Conservation (phyloP, 2,329 filamentous ascomycete species). For the Talaromyces sp. region DNA sequence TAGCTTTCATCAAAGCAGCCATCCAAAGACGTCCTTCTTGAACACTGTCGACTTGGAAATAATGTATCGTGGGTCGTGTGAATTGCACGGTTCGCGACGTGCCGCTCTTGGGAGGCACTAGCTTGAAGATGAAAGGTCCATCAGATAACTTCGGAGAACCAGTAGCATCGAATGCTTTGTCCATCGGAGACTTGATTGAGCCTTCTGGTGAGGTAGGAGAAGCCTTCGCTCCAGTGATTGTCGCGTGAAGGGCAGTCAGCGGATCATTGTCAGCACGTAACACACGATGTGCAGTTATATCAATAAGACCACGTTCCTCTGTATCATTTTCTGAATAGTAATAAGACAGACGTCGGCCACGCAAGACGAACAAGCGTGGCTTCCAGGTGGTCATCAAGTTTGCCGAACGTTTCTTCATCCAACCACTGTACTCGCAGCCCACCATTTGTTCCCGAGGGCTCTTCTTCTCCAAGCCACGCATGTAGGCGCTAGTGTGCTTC, state of each 20-base stretch:
- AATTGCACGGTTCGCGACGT: constrained; percentile 91
- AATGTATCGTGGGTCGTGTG: constrained; percentile 94
- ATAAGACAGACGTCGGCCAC: constrained; percentile 86
- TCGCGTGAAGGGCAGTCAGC: constrained; percentile 85
- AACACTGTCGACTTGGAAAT: constrained; percentile 91
- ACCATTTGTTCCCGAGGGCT: constrained; percentile 77
- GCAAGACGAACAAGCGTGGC: constrained; percentile 88
- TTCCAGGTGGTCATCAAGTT: constrained; percentile 98
- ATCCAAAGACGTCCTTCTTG: constrained; percentile 92
- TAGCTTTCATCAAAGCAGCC: constrained; percentile 98
- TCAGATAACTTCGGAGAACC: constrained; percentile 31
- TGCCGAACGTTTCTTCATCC: constrained; percentile 99
- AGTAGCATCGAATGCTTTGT: constrained; percentile 30
- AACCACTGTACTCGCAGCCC: constrained; percentile 88
- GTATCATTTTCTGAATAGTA: constrained; percentile 93
- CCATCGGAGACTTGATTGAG: constrained; percentile 38
- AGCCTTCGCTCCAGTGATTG: constrained; percentile 79
- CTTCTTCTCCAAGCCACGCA: constrained; percentile 77
- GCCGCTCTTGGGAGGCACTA: constrained; percentile 83
- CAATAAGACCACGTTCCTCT: constrained; percentile 91
- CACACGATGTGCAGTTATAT: constrained; percentile 97
- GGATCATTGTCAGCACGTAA: constrained; percentile 88
- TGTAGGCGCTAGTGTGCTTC: constrained; percentile 93
- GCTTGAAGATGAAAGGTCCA: constrained; percentile 91
- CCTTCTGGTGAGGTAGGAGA: constrained; percentile 54